Conservation (phyloP, 2,329 filamentous ascomycete species). For the Paracoccidioides lutzii region DNA sequence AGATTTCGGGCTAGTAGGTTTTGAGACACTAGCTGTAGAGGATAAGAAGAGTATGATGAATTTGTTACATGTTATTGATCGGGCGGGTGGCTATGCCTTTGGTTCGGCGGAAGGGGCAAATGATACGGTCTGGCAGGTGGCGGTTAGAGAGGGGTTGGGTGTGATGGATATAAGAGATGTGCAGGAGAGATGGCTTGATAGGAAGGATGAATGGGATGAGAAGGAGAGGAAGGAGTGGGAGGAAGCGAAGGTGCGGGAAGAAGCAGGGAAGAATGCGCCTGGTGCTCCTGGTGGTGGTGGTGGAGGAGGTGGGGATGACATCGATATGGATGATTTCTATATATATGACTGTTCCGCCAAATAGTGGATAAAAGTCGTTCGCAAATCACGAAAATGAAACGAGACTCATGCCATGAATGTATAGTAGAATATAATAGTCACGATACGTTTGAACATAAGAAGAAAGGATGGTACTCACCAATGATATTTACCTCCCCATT, state of each 20-base stretch:
- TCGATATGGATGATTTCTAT: conserved; percentile 17
- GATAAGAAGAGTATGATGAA: conserved; percentile 97
- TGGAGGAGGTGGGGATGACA: conserved; percentile 19
- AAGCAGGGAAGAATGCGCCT: conserved; percentile 16
- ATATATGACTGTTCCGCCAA: conserved; percentile 34
- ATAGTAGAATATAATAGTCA: not conserved
- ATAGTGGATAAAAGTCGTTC: conserved; percentile 61
- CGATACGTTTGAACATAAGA: not conserved
- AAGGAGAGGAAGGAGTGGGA: conserved; percentile 63
- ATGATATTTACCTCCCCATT: conserved; percentile 8
- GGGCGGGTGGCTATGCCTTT: conserved; percentile 87
- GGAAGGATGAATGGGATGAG: conserved; percentile 76
- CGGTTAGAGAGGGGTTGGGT: conserved; percentile 60
- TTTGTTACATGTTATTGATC: conserved; percentile 74
- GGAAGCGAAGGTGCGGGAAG: conserved; percentile 46
- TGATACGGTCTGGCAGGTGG: conserved; percentile 92
- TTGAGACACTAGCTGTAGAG: conserved; percentile 89
- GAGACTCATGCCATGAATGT: conserved; percentile 2
- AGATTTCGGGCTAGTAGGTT: conserved; percentile 77
- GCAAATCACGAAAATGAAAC: conserved; percentile 34
- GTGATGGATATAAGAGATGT: conserved; percentile 76
- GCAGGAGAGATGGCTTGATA: conserved; percentile 90
- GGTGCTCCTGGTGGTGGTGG: conserved; percentile 16
- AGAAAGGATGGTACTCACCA: not conserved
- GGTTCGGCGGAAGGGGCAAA: conserved; percentile 82